These are phyloP conservation scores for Cryptosporidium ubiquitum DNA, from an alignment of 169 alveolate species.

Conservation along the genomic window DNA sequence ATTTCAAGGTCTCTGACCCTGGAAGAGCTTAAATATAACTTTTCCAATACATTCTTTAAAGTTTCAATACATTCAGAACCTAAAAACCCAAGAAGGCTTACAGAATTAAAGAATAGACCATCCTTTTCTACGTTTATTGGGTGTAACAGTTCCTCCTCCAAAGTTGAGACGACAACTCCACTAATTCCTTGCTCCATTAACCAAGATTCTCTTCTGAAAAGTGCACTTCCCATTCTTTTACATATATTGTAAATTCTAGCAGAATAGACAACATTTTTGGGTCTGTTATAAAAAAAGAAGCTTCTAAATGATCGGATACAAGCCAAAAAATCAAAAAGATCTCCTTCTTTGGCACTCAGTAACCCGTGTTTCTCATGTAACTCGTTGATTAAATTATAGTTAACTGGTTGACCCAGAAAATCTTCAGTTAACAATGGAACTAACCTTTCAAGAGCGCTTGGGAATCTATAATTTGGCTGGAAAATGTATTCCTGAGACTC, in stretches of 20 bases:
- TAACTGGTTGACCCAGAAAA: neutral
- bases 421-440: neutral
- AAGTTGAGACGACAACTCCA: neutral
- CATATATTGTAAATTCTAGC: conserved; percentile 33
- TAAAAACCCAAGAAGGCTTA: neutral
- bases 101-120: neutral
- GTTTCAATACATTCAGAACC: neutral
- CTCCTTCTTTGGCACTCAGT: neutral
- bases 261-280: neutral
- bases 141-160: conserved; percentile 23
- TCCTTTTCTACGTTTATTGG: conserved; percentile 16
- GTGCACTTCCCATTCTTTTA: conserved; percentile 7
- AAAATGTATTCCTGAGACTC: conserved; percentile 11
- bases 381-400: neutral
- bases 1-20: neutral
- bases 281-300: conserved; percentile 21
- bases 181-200: neutral
- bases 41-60: neutral
- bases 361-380: neutral
- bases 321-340: conserved; percentile 36
- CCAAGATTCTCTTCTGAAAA: conserved; percentile 36
- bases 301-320: conserved; percentile 43
- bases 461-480: neutral
- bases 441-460: conserved; percentile 27
- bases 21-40: neutral